Evolutionary conservation across 2,329 filamentous ascomycete species (phyloP).

Genomic region (Balansia obtecta): DNA sequence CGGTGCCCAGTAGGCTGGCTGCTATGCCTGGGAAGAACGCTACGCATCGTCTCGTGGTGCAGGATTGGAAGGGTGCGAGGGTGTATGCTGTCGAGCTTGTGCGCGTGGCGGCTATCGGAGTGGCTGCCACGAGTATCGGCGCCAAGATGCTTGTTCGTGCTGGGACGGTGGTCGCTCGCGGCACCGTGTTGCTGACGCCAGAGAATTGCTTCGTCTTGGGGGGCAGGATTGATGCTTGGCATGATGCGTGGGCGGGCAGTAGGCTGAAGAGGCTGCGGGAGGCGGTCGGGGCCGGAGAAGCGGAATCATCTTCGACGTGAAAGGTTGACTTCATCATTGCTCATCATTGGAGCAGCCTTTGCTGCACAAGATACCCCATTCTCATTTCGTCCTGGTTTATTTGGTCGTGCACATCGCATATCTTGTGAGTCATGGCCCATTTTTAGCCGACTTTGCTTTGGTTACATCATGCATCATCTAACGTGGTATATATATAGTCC

Average conservation of each 20-base stretch:
- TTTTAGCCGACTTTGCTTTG: no score
- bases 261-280: conserved; percentile 58
- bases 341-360: no score
- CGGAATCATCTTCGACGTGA: neutral
- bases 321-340: neutral
- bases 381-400: neutral
- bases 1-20: neutral
- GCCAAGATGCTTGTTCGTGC: conserved; percentile 65
- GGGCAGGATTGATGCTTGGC: conserved; percentile 72
- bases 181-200: conserved; percentile 66
- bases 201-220: conserved; percentile 60
- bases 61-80: conserved; percentile 62
- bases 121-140: conserved; percentile 59
- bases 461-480: neutral
- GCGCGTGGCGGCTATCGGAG: conserved; percentile 50
- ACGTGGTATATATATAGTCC: no score
- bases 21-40: conserved; percentile 27
- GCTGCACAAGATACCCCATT: conserved; percentile 3
- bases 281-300: conserved; percentile 28
- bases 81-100: conserved; percentile 62
- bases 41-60: conserved; percentile 69
- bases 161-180: conserved; percentile 55
- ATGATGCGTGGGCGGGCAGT: conserved; percentile 63
- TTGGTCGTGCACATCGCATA: no score
- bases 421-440: no score